A percentile compares a stretch with the other conserved stretches of the same genome.
These are phyloP conservation scores for Sclerospora graminicola DNA, from an alignment of 352 stramenopile species.

Conservation along the genomic window DNA sequence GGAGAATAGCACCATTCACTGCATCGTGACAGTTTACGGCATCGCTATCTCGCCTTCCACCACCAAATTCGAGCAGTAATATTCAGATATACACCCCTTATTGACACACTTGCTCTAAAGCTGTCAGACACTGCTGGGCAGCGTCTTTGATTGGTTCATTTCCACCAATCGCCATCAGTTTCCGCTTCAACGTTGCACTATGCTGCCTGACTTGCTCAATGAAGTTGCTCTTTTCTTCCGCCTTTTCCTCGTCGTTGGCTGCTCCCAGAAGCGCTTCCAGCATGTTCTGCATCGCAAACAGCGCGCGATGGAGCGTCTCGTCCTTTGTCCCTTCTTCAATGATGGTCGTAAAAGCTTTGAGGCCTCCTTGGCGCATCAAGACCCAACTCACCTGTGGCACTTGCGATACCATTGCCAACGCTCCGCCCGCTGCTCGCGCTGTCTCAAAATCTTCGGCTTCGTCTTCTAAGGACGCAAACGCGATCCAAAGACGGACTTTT, in stretches of 20 bases:
- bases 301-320: conserved; percentile 59
- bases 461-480: conserved; percentile 88
- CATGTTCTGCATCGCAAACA: conserved; percentile 75
- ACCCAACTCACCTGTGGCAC: conserved; percentile 64
- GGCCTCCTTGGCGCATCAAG: conserved; percentile 51
- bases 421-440: conserved; percentile 85
- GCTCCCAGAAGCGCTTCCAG: conserved; percentile 29
- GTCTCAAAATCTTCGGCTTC: conserved; percentile 88
- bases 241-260: conserved; percentile 35
- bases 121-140: conserved; percentile 34
- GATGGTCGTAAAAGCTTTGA: conserved; percentile 49
- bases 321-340: conserved; percentile 39
- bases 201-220: conserved; percentile 27
- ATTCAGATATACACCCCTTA: no score
- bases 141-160: conserved; percentile 28
- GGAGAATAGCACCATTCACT: no score
- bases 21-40: no score
- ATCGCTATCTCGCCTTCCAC: no score
- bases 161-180: conserved; percentile 21
- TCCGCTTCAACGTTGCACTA: conserved; percentile 21
- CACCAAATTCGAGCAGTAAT: no score
- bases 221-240: conserved; percentile 34
- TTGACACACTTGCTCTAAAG: conserved; percentile 19
- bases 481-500: conserved; percentile 90
- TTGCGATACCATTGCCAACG: conserved; percentile 90